These are phyloP conservation scores for Mycothermus thermophilus DNA, from an alignment of 495 filamentous ascomycete species.

Conservation along the genomic window DNA sequence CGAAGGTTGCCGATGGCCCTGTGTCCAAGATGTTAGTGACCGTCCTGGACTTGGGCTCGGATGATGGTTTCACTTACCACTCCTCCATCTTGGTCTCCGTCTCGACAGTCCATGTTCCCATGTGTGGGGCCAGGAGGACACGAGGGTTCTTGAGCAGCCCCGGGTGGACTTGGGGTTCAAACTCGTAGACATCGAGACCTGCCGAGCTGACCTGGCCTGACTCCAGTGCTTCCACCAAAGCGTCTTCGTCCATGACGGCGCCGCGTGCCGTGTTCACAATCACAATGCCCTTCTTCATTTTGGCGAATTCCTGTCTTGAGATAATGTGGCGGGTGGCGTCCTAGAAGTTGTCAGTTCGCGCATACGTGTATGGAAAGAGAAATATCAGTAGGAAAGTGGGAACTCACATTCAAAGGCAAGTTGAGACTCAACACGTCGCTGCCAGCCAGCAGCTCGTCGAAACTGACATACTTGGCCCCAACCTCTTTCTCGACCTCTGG, in stretches of 20 bases:
- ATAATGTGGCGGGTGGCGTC: slow-evolving; percentile 54
- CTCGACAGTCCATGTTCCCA: slow-evolving; percentile 52
- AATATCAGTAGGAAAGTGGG: not conserved
- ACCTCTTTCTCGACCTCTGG: slow-evolving; percentile 39
- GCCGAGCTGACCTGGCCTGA: slow-evolving; percentile 51
- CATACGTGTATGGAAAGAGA: too few relatives aligned
- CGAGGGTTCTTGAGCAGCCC: slow-evolving; percentile 55
- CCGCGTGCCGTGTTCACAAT: slow-evolving; percentile 62
- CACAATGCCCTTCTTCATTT: slow-evolving; percentile 58
- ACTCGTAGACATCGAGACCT: slow-evolving; percentile 73
- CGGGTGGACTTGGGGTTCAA: slow-evolving; percentile 59
- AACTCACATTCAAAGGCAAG: slow-evolving; percentile 53
- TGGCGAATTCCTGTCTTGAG: slow-evolving; percentile 43
- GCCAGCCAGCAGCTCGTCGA: slow-evolving; percentile 49
- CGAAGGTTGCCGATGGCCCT: slow-evolving; percentile 51
- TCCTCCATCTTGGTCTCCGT: slow-evolving; percentile 68
- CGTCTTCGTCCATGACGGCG: slow-evolving; percentile 56
- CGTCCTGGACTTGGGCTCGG: too few relatives aligned
- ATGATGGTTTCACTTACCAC: too few relatives aligned
- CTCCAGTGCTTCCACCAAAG: slow-evolving; percentile 55
- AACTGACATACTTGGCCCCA: slow-evolving; percentile 52
- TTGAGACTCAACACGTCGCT: slow-evolving; percentile 70
- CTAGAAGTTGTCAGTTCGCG: slow-evolving; percentile 20
- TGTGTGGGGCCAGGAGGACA: slow-evolving; percentile 67
- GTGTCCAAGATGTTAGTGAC: not conserved